Percentiles rank a stretch among this genome's conserved stretches.
Conservation (phyloP, 805 yeast species). For the Saccharomycopsis schoenii region DNA sequence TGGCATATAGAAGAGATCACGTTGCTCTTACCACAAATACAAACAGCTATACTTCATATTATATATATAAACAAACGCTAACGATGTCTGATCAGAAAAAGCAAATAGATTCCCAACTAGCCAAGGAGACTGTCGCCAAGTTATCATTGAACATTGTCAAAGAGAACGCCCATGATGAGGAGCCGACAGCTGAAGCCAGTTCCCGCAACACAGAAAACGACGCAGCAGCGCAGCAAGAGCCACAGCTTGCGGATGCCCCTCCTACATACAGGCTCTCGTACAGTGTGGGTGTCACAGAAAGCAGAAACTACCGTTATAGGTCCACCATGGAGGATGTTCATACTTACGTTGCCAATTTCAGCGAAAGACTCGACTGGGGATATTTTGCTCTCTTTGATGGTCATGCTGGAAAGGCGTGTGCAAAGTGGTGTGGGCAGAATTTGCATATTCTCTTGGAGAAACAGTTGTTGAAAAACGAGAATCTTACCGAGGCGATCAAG, state of each 20-base stretch:
- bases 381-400: slow-evolving; percentile 95
- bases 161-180: neutral
- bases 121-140: neutral
- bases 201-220: neutral
- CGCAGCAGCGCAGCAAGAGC: neutral
- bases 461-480: slow-evolving; percentile 33
- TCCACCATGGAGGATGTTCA: slow-evolving; percentile 95
- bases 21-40: too few relatives aligned
- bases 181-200: neutral
- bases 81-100: neutral
- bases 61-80: neutral
- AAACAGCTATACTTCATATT: too few relatives aligned
- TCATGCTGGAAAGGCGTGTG: slow-evolving; percentile 89
- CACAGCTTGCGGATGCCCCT: neutral
- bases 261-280: slow-evolving; percentile 39
- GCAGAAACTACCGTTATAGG: slow-evolving; percentile 69
- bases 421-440: slow-evolving; percentile 89
- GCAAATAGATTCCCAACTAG: neutral
- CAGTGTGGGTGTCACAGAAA: slow-evolving; percentile 86
- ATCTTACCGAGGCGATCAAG: neutral
- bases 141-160: neutral
- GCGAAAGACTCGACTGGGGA: slow-evolving; percentile 87
- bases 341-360: slow-evolving; percentile 84
- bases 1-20: too few relatives aligned
- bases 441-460: slow-evolving; percentile 62